Conservation (phyloP, 768 basidiomycete genomes). For the Hemileccinum rubropunctum region DNA sequence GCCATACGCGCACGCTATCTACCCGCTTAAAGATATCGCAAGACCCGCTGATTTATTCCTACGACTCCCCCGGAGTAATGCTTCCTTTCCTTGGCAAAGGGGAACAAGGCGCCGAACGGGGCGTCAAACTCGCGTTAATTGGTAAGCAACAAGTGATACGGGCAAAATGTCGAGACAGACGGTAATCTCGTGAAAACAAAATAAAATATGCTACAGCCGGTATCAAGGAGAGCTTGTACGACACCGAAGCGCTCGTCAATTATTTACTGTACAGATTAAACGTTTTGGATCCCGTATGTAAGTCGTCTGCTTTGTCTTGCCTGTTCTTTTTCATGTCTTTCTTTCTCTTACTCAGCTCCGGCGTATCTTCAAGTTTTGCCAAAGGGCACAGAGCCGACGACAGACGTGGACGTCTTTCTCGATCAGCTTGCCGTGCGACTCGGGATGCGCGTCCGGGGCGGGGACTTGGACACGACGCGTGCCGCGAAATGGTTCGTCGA, state of each 20-base stretch:
- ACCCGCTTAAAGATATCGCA: conserved; percentile 83
- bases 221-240: conserved; percentile 91
- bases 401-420: conserved; percentile 65
- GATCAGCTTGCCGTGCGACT: conserved; percentile 67
- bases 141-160: conserved; percentile 51
- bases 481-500: conserved; percentile 80
- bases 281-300: conserved; percentile 68
- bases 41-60: conserved; percentile 85
- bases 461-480: conserved; percentile 62
- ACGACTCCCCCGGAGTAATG: conserved; percentile 97
- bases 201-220: conserved; percentile 55
- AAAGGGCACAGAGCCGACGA: conserved; percentile 51
- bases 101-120: conserved; percentile 81
- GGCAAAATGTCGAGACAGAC: conserved; percentile 2
- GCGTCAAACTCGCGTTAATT: conserved; percentile 89
- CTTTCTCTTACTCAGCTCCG: conserved; percentile 46
- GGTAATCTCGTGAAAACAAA: background rate
- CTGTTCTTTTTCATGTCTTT: conserved; percentile 6
- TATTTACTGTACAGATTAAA: conserved; percentile 88
- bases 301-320: conserved; percentile 26
- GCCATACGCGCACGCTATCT: conserved; percentile 85
- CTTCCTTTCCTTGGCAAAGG: conserved; percentile 90
- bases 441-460: conserved; percentile 81
- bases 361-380: conserved; percentile 67
- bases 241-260: conserved; percentile 76